phyloP scores from a whole-genome alignment of 768 basidiomycete species.

The Hygrophorus russula region DNA sequence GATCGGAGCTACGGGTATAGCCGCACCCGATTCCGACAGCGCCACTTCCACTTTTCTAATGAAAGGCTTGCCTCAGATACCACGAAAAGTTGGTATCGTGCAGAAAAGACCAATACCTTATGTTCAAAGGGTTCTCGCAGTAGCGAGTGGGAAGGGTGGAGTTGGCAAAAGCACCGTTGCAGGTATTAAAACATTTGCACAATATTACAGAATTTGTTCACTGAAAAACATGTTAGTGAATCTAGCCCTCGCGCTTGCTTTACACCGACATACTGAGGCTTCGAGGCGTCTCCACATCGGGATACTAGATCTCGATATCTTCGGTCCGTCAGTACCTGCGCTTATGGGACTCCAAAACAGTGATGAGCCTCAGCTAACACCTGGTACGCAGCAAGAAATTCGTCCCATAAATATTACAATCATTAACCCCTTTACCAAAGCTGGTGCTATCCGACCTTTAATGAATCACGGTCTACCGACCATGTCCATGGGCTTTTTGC shows the following conservation, averaged over 20 bases:
- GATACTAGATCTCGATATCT: constrained; percentile 88
- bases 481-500: constrained; percentile 97
- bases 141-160: constrained; percentile 91
- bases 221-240: constrained; percentile 41
- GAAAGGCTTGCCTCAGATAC: too few relatives aligned
- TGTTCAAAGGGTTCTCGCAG: constrained; percentile 71
- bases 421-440: constrained; percentile 24
- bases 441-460: constrained; percentile 70
- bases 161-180: constrained; percentile 94
- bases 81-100: constrained; percentile 42
- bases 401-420: background rate
- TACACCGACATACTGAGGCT: constrained; percentile 23
- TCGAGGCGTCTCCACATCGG: constrained; percentile 56
- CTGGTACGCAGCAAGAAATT: constrained; percentile 33
- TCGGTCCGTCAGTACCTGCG: constrained; percentile 89
- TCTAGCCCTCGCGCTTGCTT: constrained; percentile 64
- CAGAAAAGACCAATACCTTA: constrained; percentile 51
- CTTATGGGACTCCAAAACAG: constrained; percentile 78
- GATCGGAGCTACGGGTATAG: too few relatives aligned
- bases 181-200: constrained; percentile 30
- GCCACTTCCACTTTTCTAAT: too few relatives aligned
- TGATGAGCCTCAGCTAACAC: constrained; percentile 70
- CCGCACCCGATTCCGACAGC: too few relatives aligned
- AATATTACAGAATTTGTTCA: background rate
- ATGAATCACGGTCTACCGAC: constrained; percentile 82